Percentiles rank a stretch among this genome's conserved stretches.
These are phyloP conservation scores for Sphenostylis stenocarpa DNA, from an alignment of 306 rosid genomes.

Conservation along the genomic window DNA sequence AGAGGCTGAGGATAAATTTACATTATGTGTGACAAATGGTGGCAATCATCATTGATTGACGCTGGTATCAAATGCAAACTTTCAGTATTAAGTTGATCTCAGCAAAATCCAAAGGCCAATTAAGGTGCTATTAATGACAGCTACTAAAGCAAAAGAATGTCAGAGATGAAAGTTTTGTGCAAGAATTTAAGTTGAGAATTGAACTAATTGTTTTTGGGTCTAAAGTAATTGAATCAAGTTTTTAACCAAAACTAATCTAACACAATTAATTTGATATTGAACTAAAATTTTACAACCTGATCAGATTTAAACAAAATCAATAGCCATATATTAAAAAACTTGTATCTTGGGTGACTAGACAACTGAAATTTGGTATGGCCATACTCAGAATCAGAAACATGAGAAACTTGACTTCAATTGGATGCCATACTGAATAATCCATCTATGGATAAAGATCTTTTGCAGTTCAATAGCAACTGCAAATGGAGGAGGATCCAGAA, in stretches of 20 bases:
- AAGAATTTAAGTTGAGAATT: too few species aligned
- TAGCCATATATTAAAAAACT: too few species aligned
- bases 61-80: neutral
- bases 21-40: neutral
- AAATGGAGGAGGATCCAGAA: neutral
- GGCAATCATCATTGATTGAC: conserved; percentile 13
- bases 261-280: neutral
- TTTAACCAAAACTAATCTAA: neutral
- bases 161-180: neutral
- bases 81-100: neutral
- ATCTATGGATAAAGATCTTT: neutral
- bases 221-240: neutral
- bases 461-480: too few species aligned
- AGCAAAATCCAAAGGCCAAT: too few species aligned
- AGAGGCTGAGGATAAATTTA: neutral
- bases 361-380: neutral
- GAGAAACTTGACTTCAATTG: neutral
- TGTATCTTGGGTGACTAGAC: neutral
- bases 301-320: neutral
- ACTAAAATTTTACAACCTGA: neutral
- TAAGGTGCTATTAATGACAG: too few species aligned
- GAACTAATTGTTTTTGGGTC: too few species aligned
- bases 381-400: neutral
- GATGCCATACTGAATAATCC: neutral
- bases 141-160: too few species aligned